Base-by-base conservation (phyloP, 1,284 basidiomycete species). In the Microbotryum silenes-acaulis region DNA sequence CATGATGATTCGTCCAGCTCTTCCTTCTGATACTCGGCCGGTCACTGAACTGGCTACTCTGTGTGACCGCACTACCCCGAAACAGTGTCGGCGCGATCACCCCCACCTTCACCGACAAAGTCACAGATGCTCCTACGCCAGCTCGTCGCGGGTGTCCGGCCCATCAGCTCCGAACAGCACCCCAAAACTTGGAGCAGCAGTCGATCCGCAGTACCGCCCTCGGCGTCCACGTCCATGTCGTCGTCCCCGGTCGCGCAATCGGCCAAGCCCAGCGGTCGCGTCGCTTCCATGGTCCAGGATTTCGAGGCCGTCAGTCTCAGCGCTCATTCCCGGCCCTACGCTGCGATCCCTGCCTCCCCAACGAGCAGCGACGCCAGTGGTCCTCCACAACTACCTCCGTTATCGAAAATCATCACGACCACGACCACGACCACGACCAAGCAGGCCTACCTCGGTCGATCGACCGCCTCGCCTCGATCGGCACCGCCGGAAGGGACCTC, bases 261-360 rank as follows among this genome's bases (percentile, higher is more conserved):
- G 25, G n/a, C 9, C 21, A 50, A 56, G 47, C 37, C 31, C 46
- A 56, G 64, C 1, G 49, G 52, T 2, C 31, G 58, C 9, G 66
- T 67, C 16, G 42, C 58, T 3, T 51, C 57, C 3, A 54, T 67
- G 21, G 66, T 67, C 10, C 53, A 67, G 23, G 63, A 59, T 18
- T 67, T 53, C 51, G 66, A 67, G 47, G 18, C 46, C 33, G 50
- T 57, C 21, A 59, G 59, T 21, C 57, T 66, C 27, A 37, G 27
- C 21, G 51, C 46, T 1, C 33, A 54, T 4, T 61, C 65, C 20
- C 49, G 55, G 1, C 62, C 61, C 9, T 63, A 66, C 61, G 42
- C 48, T 2, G 51, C 59, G 21, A 52, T 27, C 23, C 44, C 33
- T 12, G 42, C 59, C 18, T 58, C 51, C 16, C 31, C 54, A 6